Base-by-base conservation (phyloP, 202 grass and related monocot species). In the Panicum hallii region DNA sequence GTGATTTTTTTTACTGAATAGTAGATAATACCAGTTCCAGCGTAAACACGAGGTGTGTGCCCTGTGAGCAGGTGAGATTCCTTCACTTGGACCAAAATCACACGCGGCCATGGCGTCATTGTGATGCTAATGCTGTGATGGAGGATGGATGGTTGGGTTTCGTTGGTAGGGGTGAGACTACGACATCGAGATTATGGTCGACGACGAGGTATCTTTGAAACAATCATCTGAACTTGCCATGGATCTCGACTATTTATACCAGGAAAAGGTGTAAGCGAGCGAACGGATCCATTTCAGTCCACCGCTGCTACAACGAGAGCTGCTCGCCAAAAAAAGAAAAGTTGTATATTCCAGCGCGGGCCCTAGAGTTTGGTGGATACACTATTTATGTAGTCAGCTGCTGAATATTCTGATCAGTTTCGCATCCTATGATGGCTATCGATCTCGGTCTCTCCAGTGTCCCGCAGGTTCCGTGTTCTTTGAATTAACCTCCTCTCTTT, bases 41-140 rank as follows among this genome's bases (percentile, higher is more conserved):
- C 84, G 61, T 84, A 64, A 84, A 75, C 87, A 63, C 46, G 7
- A 77, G 55, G 53, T n/a, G 8, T 44, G 34, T 41, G 19, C 62
- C n/a, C 9, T 89, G 38, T 47, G 83, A 5, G 28, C 50, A 72
- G 72, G n/a, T 72, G 72, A 72, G 83, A 82, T 82, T 63, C 65
- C 46, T 82, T 45, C 2, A 20, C 3, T 70, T 70, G 62, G 23
- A 63, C 3, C 63, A 19, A 56, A 55, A 38, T 9, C 55, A 54
- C 44, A 60, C 3, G 19, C 15, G 40, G 47, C 14, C 70, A 20
- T 53, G 36, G 48, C 56, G 81, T 67, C 81, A 30, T 11, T 30
- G 23, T 62, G 26, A 52, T 79, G 23, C 46, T 83, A 45, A 7
- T 40, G 61, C 30, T 52, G 23, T 60, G 3, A 9, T 9, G 13